Evolutionary conservation across 306 rosid genomes (phyloP).

Genomic region (barrel medic (Medicago truncatula)): DNA sequence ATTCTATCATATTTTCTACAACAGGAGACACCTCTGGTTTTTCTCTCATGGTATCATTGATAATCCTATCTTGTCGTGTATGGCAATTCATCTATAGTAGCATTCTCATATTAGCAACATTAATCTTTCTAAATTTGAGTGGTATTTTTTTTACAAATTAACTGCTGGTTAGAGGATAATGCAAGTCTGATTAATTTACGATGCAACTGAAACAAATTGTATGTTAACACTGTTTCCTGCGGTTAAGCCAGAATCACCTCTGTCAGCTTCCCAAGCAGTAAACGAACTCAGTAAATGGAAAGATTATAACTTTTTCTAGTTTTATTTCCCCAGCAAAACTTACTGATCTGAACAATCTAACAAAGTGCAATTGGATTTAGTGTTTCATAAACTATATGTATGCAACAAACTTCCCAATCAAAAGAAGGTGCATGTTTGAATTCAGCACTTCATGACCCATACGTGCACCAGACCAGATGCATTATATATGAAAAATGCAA

Average conservation of each 20-base stretch:
- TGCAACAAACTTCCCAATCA: slow-evolving; percentile 12
- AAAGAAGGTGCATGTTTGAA: slow-evolving; percentile 16
- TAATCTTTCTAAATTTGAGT: not conserved
- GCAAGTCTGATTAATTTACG: too few relatives aligned
- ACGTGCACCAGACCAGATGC: not conserved
- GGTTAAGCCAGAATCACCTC: too few relatives aligned
- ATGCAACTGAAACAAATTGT: too few relatives aligned
- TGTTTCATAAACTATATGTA: slow-evolving; percentile 19
- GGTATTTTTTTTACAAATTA: too few relatives aligned
- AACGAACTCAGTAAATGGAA: not conserved
- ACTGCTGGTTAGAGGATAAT: too few relatives aligned
- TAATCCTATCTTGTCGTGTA: slow-evolving; percentile 11
- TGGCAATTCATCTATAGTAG: not conserved
- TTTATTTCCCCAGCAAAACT: slow-evolving; percentile 24
- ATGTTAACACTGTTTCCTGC: too few relatives aligned
- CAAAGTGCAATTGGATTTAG: slow-evolving; percentile 13
- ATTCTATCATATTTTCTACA: not conserved
- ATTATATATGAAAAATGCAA: slow-evolving; percentile 22
- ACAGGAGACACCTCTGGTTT: slow-evolving; percentile 9
- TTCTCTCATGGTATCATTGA: not conserved
- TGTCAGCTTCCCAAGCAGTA: not conserved
- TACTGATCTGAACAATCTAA: slow-evolving; percentile 18
- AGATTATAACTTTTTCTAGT: not conserved
- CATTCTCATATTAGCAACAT: not conserved
- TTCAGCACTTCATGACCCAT: slow-evolving; percentile 29